Percentiles rank a stretch among this genome's conserved stretches.
phyloP scores from a whole-genome alignment of 2,329 filamentous ascomycete species.

The Colletotrichum musae region DNA sequence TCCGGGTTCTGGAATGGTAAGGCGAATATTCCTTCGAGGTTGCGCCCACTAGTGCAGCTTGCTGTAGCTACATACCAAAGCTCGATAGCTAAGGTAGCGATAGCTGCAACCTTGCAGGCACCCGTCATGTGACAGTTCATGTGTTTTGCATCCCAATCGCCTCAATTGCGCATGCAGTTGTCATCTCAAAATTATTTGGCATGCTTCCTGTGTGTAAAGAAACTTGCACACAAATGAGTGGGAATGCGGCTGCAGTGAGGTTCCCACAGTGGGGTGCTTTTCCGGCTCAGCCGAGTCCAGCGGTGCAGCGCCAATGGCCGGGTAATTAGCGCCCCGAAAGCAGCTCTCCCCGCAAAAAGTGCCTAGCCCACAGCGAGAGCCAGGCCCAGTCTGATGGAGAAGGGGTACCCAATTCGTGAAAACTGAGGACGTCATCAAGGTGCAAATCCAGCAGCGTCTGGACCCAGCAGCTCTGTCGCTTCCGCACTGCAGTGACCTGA shows the following conservation, averaged over 20 bases:
- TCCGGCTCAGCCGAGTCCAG: slow-evolving; percentile 17
- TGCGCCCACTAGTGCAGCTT: too few relatives aligned
- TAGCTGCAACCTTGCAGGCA: background rate
- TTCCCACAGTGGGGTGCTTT: slow-evolving; percentile 23
- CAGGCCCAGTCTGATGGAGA: slow-evolving; percentile 14
- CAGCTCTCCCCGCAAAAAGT: slow-evolving; percentile 41
- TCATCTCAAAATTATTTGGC: background rate
- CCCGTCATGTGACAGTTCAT: background rate
- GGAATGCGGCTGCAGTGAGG: background rate
- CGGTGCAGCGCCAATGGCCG: slow-evolving; percentile 22
- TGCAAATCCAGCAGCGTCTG: slow-evolving; percentile 38
- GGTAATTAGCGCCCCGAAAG: slow-evolving; percentile 39
- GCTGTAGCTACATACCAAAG: too few relatives aligned
- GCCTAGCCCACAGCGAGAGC: slow-evolving; percentile 33
- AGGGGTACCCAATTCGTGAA: slow-evolving; percentile 31
- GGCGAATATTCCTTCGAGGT: too few relatives aligned
- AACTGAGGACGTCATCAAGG: slow-evolving; percentile 41
- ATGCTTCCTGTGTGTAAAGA: background rate
- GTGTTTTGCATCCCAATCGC: background rate
- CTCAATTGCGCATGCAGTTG: background rate
- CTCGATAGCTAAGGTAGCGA: background rate
- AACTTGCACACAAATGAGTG: too few relatives aligned
- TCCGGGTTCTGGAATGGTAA: too few relatives aligned
- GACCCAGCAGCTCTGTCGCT: slow-evolving; percentile 34
- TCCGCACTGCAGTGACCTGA: slow-evolving; percentile 33